Evolutionary conservation across 352 stramenopile species (phyloP).

Genomic region (Globisporangium nunn): DNA sequence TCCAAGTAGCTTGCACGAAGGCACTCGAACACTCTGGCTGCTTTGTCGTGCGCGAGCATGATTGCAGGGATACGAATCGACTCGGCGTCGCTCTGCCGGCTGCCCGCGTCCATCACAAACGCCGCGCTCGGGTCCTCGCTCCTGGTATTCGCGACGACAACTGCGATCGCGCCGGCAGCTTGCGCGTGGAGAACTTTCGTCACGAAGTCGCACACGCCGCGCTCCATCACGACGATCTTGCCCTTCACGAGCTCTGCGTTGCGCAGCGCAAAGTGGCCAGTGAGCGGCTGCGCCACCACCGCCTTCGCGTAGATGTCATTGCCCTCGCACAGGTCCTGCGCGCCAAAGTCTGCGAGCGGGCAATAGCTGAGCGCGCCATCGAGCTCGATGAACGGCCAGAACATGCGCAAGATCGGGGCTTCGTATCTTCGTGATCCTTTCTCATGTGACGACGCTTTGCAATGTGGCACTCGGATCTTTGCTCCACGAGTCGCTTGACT

Average conservation of each 20-base stretch:
- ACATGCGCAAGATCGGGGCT: slow-evolving; percentile 24
- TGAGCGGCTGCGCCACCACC: slow-evolving; percentile 54
- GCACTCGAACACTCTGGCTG: slow-evolving; percentile 41
- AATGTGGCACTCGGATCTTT: too few species aligned
- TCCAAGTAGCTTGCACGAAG: slow-evolving; percentile 44
- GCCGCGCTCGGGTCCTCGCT: slow-evolving; percentile 21
- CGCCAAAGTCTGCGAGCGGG: slow-evolving; percentile 59
- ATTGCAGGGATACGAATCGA: slow-evolving; percentile 45
- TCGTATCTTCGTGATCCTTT: background rate
- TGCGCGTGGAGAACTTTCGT: slow-evolving; percentile 66
- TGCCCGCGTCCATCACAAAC: slow-evolving; percentile 70
- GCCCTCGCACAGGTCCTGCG: slow-evolving; percentile 29
- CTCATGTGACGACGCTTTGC: too few species aligned
- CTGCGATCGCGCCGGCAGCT: slow-evolving; percentile 51
- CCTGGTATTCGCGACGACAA: slow-evolving; percentile 56
- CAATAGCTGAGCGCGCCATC: slow-evolving; percentile 54
- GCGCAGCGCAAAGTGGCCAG: slow-evolving; percentile 33
- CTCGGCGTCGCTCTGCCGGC: slow-evolving; percentile 13
- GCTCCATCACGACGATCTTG: slow-evolving; percentile 63
- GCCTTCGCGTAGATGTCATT: slow-evolving; percentile 42
- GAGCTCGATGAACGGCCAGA: slow-evolving; percentile 67
- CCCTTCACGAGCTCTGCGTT: slow-evolving; percentile 35
- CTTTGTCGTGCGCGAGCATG: slow-evolving; percentile 47
- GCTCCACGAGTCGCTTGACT: too few species aligned
- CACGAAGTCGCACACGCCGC: slow-evolving; percentile 73